phyloP scores from a whole-genome alignment of 2,329 filamentous ascomycete genomes.

The Aspergillus hiratsukae region DNA sequence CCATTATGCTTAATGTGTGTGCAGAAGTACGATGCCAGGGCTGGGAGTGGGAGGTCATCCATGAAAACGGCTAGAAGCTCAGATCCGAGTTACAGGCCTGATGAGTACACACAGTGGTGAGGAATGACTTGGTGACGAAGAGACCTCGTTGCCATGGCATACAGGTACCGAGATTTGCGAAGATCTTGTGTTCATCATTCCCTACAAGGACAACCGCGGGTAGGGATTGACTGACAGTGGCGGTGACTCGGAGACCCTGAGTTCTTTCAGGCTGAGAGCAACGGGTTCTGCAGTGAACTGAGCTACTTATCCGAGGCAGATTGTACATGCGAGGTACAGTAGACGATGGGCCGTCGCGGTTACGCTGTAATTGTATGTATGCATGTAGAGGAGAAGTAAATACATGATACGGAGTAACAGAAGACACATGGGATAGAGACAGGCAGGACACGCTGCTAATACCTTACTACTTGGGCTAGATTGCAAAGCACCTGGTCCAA shows the following conservation, averaged over 20 bases:
- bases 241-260: constrained; percentile 6
- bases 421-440: neutral
- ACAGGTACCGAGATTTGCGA: neutral
- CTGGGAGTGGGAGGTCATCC: neutral
- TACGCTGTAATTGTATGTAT: neutral
- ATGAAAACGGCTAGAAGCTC: neutral
- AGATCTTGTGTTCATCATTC: neutral
- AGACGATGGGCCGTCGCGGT: neutral
- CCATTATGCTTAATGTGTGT: neutral
- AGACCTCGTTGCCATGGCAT: neutral
- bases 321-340: neutral
- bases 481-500: constrained; percentile 5
- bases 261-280: neutral
- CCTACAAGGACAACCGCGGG: too few species aligned
- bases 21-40: neutral
- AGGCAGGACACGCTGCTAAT: too few species aligned
- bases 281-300: neutral
- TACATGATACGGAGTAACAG: neutral
- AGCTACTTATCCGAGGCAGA: neutral
- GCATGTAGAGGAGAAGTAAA: neutral
- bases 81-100: neutral
- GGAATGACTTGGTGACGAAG: neutral
- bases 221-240: neutral
- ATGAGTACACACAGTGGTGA: neutral
- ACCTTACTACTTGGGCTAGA: too few species aligned